Percentiles rank a stretch among this genome's conserved stretches.
These are phyloP conservation scores for Calonectria ilicicola DNA, from an alignment of 2,329 filamentous ascomycete species.

Conservation along the genomic window DNA sequence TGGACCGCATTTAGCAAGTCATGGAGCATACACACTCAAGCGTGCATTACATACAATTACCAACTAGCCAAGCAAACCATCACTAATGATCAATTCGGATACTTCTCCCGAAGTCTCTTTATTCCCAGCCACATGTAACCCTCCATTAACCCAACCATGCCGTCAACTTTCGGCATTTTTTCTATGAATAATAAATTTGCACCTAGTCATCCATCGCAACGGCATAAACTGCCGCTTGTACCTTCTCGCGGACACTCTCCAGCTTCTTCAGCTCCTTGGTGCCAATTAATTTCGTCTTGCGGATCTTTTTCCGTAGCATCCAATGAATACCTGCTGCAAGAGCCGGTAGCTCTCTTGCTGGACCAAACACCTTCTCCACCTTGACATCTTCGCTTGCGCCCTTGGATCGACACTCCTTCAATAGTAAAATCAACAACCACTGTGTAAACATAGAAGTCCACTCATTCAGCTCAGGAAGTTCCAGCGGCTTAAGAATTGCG, in stretches of 20 bases:
- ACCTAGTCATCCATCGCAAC: constrained; percentile 29
- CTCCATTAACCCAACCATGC: not conserved
- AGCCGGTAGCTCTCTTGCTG: constrained; percentile 72
- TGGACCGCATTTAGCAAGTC: not conserved
- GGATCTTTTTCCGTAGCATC: constrained; percentile 81
- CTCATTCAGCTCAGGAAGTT: constrained; percentile 80
- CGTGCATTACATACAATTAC: not conserved
- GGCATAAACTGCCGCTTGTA: constrained; percentile 43
- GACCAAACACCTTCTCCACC: constrained; percentile 75
- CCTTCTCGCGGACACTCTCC: constrained; percentile 48
- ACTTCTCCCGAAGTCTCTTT: not conserved
- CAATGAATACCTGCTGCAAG: constrained; percentile 82
- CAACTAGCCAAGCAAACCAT: not conserved
- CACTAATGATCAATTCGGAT: not conserved
- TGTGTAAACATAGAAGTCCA: constrained; percentile 86
- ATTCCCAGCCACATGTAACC: not conserved
- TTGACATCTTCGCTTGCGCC: constrained; percentile 64
- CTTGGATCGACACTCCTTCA: constrained; percentile 71
- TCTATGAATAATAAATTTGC: not conserved
- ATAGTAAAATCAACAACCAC: constrained; percentile 79
- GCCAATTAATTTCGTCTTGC: constrained; percentile 69
- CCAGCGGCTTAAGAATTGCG: constrained; percentile 74
- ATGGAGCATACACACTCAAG: not conserved
- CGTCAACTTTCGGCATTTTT: not conserved
- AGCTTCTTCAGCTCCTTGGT: constrained; percentile 62